Conservation (phyloP, 257 asterid genomes). For the Salvia miltiorrhiza region DNA sequence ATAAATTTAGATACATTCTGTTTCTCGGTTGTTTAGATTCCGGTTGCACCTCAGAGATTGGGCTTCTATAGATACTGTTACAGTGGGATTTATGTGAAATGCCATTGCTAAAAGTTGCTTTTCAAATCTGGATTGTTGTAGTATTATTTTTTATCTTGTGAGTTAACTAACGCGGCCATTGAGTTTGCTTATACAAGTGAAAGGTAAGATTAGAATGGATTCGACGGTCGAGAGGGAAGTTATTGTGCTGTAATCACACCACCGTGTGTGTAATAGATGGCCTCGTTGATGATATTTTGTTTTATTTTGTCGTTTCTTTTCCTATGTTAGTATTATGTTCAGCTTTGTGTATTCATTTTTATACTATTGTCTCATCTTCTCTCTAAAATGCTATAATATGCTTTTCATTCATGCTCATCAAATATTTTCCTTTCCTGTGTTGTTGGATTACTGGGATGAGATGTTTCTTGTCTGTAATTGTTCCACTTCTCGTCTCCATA, state of each 20-base stretch:
- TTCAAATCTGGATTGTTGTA: slow-evolving; percentile 2
- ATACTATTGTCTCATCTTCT: not conserved
- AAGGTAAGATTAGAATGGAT: not conserved
- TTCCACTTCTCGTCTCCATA: not conserved
- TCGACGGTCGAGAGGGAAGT: not conserved
- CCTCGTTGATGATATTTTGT: not conserved
- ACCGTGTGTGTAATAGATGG: too few species aligned
- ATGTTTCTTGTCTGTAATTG: not conserved
- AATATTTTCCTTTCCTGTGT: not conserved
- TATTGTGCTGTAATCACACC: not conserved
- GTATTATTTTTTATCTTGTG: not conserved
- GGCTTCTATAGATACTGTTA: not conserved
- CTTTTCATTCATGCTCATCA: slow-evolving; percentile 1
- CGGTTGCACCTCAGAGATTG: not conserved
- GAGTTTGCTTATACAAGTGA: not conserved
- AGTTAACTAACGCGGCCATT: not conserved
- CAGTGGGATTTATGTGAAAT: slow-evolving; percentile 6
- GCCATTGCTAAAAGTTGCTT: not conserved
- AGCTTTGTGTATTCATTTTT: not conserved
- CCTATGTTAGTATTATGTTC: not conserved
- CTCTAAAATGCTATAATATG: not conserved
- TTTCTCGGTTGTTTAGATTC: not conserved
- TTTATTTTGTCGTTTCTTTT: too few species aligned
- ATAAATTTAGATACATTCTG: not conserved
- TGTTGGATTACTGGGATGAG: not conserved